Base-by-base conservation (phyloP, 768 basidiomycete species). In the Pisolithus tinctorius region DNA sequence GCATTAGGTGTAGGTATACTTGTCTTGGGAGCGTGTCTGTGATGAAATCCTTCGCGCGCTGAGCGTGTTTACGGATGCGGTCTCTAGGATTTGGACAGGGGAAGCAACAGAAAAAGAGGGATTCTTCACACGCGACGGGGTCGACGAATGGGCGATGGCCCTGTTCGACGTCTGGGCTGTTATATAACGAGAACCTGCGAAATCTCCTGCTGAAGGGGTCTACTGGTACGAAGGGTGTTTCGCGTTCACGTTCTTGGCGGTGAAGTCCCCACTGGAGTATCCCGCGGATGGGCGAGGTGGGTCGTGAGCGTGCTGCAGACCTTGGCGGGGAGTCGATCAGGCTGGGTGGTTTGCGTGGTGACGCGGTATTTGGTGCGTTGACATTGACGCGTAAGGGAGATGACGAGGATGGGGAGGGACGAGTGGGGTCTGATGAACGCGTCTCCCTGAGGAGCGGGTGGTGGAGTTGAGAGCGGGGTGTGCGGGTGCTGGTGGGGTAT, bases 201-300 rank as follows among this genome's bases (percentile, higher is more conserved):
- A 60, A 34, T 4, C 56, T 65, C 10, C 69, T 61, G 57, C 60
- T 72, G 62, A 76, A 83, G 11, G 82, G 82, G 54, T 83, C 70
- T 4, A 81, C 57, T 1, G 81, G 81, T 4, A 82, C 63, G 53
- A 83, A 83, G 0, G 74, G 75, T 23, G 82, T 81, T 49, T 81
- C 79, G 26, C 69, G 69, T 13, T 73, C 71, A 9, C 75, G 71
- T 20, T 69, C 65, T 6, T 81, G 74, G 14, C 79, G 76, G 14
- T 31, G 30, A 83, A 73, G 11, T 10, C 74, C 71, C 1, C 77
- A 71, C 72, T 76, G 79, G 16, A 76, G 72, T 13, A 86, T 71
- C 16, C 82, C 68, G 9, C 83, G 78, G 0, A 86, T 67, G 0
- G 86, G 85, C 1, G 84, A 86, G 0, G 69, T 63, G 3, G 71